Conservation (phyloP, 2,329 filamentous ascomycete genomes). For the Emmonsiellopsis sp. region DNA sequence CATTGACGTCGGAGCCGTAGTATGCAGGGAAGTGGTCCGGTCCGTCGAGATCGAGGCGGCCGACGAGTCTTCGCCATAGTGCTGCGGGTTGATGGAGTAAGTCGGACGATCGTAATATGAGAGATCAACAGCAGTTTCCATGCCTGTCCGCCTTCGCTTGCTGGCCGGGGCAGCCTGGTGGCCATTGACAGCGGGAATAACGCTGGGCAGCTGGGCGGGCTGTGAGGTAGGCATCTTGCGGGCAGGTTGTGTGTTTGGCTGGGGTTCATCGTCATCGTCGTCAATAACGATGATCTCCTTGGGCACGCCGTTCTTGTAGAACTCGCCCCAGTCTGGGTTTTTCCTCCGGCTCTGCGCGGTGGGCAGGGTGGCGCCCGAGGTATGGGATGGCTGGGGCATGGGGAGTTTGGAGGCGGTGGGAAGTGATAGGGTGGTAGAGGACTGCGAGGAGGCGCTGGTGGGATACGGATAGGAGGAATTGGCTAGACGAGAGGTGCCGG, state of each 20-base stretch:
- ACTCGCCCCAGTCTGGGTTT: slow-evolving; percentile 63
- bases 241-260: slow-evolving; percentile 8
- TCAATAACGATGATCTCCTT: slow-evolving; percentile 81
- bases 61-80: slow-evolving; percentile 55
- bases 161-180: slow-evolving; percentile 34
- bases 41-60: slow-evolving; percentile 72
- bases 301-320: slow-evolving; percentile 74
- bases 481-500: slow-evolving; percentile 30
- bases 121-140: slow-evolving; percentile 54
- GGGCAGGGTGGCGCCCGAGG: slow-evolving; percentile 8
- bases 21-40: slow-evolving; percentile 72
- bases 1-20: slow-evolving; percentile 80
- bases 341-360: slow-evolving; percentile 13
- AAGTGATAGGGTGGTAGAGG: slow-evolving; percentile 8
- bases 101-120: slow-evolving; percentile 62
- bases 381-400: slow-evolving; percentile 2
- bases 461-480: slow-evolving; percentile 35
- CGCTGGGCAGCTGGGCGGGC: slow-evolving; percentile 29
- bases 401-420: slow-evolving; percentile 2
- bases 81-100: slow-evolving; percentile 65
- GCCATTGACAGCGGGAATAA: slow-evolving; percentile 15
- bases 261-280: slow-evolving; percentile 39
- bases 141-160: slow-evolving; percentile 66
- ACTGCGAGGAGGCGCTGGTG: slow-evolving; percentile 20
- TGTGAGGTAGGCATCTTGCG: background rate